phyloP scores from a whole-genome alignment of 2,329 filamentous ascomycete genomes.

The Colletotrichum aenigma region DNA sequence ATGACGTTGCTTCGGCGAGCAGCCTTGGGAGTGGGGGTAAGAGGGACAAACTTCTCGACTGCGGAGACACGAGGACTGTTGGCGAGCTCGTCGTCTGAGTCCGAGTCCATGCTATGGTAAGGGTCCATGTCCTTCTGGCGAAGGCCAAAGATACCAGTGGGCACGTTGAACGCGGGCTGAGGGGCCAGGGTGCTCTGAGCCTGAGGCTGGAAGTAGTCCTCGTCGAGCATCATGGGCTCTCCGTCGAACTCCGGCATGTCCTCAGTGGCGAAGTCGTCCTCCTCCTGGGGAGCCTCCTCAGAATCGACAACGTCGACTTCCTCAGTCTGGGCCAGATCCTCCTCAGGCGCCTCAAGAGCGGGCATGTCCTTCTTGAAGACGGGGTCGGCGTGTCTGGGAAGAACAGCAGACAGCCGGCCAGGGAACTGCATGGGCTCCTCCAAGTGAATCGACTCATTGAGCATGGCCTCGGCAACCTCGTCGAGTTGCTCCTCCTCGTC shows the following conservation, averaged over 20 bases:
- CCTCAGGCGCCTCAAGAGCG: constrained; percentile 22
- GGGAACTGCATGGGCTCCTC: constrained; percentile 44
- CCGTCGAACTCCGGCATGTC: not conserved
- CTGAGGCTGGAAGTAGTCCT: constrained; percentile 29
- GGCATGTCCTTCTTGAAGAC: constrained; percentile 35
- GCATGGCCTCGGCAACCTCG: constrained; percentile 23
- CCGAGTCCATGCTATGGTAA: constrained; percentile 49
- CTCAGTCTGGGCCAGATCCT: not conserved
- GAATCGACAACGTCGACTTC: not conserved
- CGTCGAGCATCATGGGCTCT: constrained; percentile 24
- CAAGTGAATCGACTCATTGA: constrained; percentile 32
- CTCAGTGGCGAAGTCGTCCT: constrained; percentile 4
- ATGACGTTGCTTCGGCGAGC: constrained; percentile 31
- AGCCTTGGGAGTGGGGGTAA: constrained; percentile 45
- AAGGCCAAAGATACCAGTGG: constrained; percentile 43
- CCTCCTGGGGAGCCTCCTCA: not conserved
- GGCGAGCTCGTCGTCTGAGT: constrained; percentile 60
- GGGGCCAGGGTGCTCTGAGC: constrained; percentile 25
- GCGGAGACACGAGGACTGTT: constrained; percentile 26
- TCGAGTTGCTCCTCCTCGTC: constrained; percentile 25
- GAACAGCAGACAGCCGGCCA: constrained; percentile 48
- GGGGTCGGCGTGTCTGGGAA: constrained; percentile 47
- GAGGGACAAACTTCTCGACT: constrained; percentile 30
- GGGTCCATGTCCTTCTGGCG: constrained; percentile 52
- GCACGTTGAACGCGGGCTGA: constrained; percentile 30